Base-by-base conservation (phyloP, 208 protist genomes). In the Trypanosoma cruzi region DNA sequence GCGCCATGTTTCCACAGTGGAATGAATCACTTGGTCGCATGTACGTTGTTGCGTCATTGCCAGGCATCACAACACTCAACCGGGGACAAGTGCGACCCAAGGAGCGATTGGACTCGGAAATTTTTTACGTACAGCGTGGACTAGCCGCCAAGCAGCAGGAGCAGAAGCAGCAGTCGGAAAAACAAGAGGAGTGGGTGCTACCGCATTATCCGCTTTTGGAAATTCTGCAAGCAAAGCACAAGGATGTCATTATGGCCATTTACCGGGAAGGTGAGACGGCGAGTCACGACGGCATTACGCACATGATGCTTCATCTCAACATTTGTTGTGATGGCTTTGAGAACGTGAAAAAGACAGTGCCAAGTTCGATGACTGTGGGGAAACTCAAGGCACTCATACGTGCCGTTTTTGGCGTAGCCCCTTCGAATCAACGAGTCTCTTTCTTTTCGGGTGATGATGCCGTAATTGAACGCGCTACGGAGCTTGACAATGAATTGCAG, bases 51-150 rank as follows among this genome's bases (percentile, higher is more conserved):
- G 91, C 91, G 22, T 85, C 88, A 20, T 63, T 96, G 55, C 91
- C 91, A 7, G 82, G 77, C 20, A 80, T 96, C 34, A 80, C 80
- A 4, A 73, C 85, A 28, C 80, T 96, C 0, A 96, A 96, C 60
- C 77, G 89, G 18, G 87, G 86, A 31, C 73, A 84, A 22, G 87
- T 96, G 50, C 84, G 91, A 22, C 62, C 73, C 50, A 96, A 94
- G 68, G 91, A 96, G 54, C 82, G 88, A 11, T 64, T 89, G 0
- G 91, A 94, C 66, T 91, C 88, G 56, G 88, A 96, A 68, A 58
- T 96, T 28, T 89, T 94, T 68, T 96, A 96, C 71, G 65, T 96
- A 0, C 91, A 96, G 59, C 86, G 91, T 52, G 91, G 91, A 2
- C 54, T 94, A 20, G 84, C 82, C 32, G 60, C 78, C 62, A 80